These are phyloP conservation scores for Ogataea nakhonphanomensis DNA, from an alignment of 805 yeast genomes.

Conservation along the genomic window DNA sequence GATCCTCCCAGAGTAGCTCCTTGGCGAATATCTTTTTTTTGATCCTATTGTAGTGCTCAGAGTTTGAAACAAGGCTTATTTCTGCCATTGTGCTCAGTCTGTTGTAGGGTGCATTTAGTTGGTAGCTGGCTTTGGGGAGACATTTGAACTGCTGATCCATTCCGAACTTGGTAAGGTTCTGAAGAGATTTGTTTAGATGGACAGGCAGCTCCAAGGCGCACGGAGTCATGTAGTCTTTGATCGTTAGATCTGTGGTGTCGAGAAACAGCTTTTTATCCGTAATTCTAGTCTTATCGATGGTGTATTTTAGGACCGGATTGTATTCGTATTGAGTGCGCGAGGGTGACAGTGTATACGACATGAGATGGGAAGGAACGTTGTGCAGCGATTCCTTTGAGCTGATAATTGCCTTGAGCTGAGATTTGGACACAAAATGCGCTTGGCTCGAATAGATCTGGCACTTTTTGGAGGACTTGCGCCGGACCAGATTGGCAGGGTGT, in stretches of 20 bases:
- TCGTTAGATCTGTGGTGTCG: constrained; percentile 15
- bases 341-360: constrained; percentile 19
- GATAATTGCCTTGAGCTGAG: constrained; percentile 14
- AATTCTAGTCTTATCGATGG: constrained; percentile 16
- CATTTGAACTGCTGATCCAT: constrained; percentile 9
- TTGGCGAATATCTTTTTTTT: constrained; percentile 18
- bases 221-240: constrained; percentile 12
- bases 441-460: neutral
- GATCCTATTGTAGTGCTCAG: constrained; percentile 22
- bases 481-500: constrained; percentile 5
- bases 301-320: constrained; percentile 23
- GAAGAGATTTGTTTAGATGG: constrained; percentile 10
- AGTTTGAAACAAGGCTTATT: constrained; percentile 27
- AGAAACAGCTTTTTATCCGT: constrained; percentile 11
- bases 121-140: constrained; percentile 6
- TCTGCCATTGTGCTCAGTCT: constrained; percentile 25
- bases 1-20: constrained; percentile 18
- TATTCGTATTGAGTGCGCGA: constrained; percentile 13
- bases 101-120: constrained; percentile 9
- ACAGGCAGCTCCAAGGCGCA: constrained; percentile 5
- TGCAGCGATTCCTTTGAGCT: constrained; percentile 14
- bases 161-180: constrained; percentile 13
- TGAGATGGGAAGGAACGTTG: constrained; percentile 16
- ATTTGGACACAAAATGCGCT: constrained; percentile 2
- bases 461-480: constrained; percentile 2